These are phyloP conservation scores for Pythium rishiriense DNA, from an alignment of 352 stramenopile species.

Conservation along the genomic window DNA sequence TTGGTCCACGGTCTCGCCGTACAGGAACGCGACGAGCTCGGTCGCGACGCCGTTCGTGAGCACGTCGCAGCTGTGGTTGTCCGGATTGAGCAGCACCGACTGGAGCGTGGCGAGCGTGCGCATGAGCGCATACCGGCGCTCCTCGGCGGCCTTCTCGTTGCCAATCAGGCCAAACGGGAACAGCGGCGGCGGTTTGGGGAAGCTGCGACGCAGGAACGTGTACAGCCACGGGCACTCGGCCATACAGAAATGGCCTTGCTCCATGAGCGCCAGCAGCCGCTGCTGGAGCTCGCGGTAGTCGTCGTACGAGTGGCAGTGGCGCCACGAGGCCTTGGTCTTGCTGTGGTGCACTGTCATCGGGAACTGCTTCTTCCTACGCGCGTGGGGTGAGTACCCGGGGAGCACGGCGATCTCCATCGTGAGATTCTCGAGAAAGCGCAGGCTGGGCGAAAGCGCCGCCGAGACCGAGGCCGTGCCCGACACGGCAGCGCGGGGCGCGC, in stretches of 20 bases:
- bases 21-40: conserved; percentile 38
- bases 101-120: conserved; percentile 38
- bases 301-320: conserved; percentile 37
- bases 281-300: conserved; percentile 52
- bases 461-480: neutral
- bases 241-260: conserved; percentile 55
- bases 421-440: conserved; percentile 45
- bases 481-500: neutral
- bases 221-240: conserved; percentile 70
- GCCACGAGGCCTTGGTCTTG: conserved; percentile 28
- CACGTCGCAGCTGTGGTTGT: conserved; percentile 40
- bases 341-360: conserved; percentile 35
- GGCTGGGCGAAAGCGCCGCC: conserved; percentile 9
- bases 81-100: conserved; percentile 36
- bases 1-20: conserved; percentile 31
- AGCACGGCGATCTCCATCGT: conserved; percentile 30
- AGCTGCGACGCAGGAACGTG: conserved; percentile 62
- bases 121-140: conserved; percentile 28
- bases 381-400: conserved; percentile 8
- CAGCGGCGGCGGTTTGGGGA: conserved; percentile 38
- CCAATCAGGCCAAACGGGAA: conserved; percentile 36
- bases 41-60: conserved; percentile 30
- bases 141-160: conserved; percentile 6
- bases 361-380: conserved; percentile 26
- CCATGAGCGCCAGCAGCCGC: conserved; percentile 42